Percentiles rank a stretch among this genome's conserved stretches.
These are phyloP conservation scores for Xylariales sp. DNA, from an alignment of 2,329 filamentous ascomycete species.

Conservation along the genomic window DNA sequence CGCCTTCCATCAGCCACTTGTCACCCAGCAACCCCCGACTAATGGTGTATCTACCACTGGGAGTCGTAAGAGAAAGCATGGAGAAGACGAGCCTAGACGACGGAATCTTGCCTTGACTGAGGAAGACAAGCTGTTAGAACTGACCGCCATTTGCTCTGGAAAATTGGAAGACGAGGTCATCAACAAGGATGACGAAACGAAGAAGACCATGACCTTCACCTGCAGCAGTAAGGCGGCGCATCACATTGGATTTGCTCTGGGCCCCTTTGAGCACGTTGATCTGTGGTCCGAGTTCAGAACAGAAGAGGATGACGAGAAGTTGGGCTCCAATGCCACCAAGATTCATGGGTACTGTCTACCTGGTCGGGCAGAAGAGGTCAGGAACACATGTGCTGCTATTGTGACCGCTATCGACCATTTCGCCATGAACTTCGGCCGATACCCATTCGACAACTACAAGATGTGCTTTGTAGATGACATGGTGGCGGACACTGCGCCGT, in stretches of 20 bases:
- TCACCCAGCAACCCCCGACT: conserved; percentile 31
- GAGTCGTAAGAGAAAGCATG: conserved; percentile 32
- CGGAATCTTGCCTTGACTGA: conserved; percentile 48
- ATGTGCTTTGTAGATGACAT: conserved; percentile 92
- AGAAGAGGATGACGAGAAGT: conserved; percentile 84
- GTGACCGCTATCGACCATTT: conserved; percentile 88
- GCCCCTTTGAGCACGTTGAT: conserved; percentile 91
- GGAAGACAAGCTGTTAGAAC: conserved; percentile 82
- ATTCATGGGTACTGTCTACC: conserved; percentile 91
- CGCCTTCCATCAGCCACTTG: conserved; percentile 49
- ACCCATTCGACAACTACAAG: conserved; percentile 89
- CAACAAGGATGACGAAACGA: conserved; percentile 70
- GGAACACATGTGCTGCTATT: conserved; percentile 81
- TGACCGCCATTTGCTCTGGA: conserved; percentile 87
- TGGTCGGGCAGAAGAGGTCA: conserved; percentile 72
- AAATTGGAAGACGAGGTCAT: conserved; percentile 78
- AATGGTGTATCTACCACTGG: conserved; percentile 17
- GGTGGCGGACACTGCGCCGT: conserved; percentile 65
- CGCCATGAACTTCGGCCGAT: conserved; percentile 80
- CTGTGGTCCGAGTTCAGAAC: conserved; percentile 80
- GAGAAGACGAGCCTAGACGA: conserved; percentile 33
- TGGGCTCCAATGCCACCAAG: conserved; percentile 82
- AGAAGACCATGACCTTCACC: conserved; percentile 84
- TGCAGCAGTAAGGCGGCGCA: conserved; percentile 75
- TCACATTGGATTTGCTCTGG: conserved; percentile 89